Evolutionary conservation across 2,329 filamentous ascomycete species (phyloP), one percentile per base, ranked within the genome.

Genomic region (Fusarium verrucosum): DNA sequence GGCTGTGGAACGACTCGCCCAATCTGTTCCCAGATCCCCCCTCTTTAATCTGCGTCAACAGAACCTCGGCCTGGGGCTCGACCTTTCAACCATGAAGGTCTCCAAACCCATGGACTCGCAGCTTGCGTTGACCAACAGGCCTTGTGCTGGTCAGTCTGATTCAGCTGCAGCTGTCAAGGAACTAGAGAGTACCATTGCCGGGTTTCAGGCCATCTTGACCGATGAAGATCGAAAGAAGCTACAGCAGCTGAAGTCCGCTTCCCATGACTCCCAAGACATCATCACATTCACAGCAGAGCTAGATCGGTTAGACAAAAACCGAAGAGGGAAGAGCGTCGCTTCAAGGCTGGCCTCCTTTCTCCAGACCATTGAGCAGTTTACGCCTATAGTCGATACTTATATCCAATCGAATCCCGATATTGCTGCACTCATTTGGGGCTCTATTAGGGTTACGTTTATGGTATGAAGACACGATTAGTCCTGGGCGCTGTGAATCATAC

Each of bases 281-380:
- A 58, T 67, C 3, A 55, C 8, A 1, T 65, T 67, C 3, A 67
- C 64, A 0, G 62, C 58, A 4, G 38, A 54, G 4, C 22, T 67
- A 2, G 64, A 67, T n/a, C 1, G 55, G 60, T 4, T 7, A 22
- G 2, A 60, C 37, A n/a, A n/a, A n/a, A n/a, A n/a, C 2, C 38
- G 64, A 1, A 25, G 62, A 19, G 64, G 64, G 1, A 63, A 57
- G 25, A 67, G 62, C 3, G 30, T 65, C 1, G 64, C 62, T 1
- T 51, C 64, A 0, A 33, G 51, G n/a, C 28, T 67, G 1, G 50
- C 62, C 0, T 38, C 62, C 1, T 54, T 67, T 9, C 51, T 67
- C 0, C 54, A 65, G 13, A 62, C 46, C 1, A 59, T 67, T 3
- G 17, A 63, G n/a, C 54, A 59, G 4, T 65, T 62, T 9, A 50